These are phyloP conservation scores for Lycium barbarum DNA, from an alignment of 257 asterid genomes.

Conservation along the genomic window DNA sequence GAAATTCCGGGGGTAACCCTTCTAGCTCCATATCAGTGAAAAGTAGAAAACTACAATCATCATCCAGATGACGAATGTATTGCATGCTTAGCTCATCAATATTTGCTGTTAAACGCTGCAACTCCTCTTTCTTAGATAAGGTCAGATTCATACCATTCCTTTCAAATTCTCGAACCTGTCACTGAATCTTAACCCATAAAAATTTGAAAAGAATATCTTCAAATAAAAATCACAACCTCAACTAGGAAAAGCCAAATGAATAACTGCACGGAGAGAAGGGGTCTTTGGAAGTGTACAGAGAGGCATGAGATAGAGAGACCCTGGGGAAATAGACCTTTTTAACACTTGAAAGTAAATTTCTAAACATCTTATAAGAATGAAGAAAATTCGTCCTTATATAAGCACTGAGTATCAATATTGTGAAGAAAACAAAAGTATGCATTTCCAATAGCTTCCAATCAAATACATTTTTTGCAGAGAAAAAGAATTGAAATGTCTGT, in stretches of 20 bases:
- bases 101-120: conserved; percentile 74
- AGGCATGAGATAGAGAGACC: neutral
- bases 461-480: conserved; percentile 5
- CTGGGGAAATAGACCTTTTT: conserved; percentile 3
- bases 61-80: conserved; percentile 78
- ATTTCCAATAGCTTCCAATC: neutral
- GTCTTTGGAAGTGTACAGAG: conserved; percentile 19
- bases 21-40: conserved; percentile 70
- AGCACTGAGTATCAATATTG: neutral
- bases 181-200: conserved; percentile 63
- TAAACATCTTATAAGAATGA: neutral
- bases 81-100: conserved; percentile 84
- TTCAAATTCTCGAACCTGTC: conserved; percentile 98
- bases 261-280: neutral
- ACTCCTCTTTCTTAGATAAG: conserved; percentile 82
- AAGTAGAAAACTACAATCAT: conserved; percentile 67
- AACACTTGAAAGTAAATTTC: neutral
- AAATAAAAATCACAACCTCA: conserved; percentile 12
- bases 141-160: conserved; percentile 88
- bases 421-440: conserved; percentile 4
- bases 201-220: conserved; percentile 45
- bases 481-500: neutral
- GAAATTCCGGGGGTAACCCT: conserved; percentile 84
- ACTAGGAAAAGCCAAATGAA: neutral
- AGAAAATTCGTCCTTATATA: neutral